These are phyloP conservation scores for Vaccinium macrocarpon DNA, from an alignment of 148 eudicot species.

Conservation along the genomic window DNA sequence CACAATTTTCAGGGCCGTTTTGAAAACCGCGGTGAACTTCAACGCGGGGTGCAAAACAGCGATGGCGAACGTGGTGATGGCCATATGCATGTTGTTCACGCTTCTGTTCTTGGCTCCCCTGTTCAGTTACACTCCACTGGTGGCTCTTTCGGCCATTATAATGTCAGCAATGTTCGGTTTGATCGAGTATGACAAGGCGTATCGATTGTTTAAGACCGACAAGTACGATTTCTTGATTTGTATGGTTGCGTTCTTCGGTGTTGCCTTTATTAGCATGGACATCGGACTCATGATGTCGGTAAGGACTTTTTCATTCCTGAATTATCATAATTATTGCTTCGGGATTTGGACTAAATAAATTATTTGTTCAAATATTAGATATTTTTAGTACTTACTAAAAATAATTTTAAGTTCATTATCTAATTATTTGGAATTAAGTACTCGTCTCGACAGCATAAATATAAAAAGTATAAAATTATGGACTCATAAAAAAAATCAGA, in stretches of 20 bases:
- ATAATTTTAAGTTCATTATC: too few species aligned
- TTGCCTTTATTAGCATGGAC: conserved; percentile 84
- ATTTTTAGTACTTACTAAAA: too few species aligned
- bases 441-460: too few species aligned
- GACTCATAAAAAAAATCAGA: too few species aligned
- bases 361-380: too few species aligned
- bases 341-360: too few species aligned
- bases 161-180: conserved; percentile 88
- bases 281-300: conserved; percentile 80
- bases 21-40: conserved; percentile 81
- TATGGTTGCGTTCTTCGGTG: conserved; percentile 80
- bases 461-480: too few species aligned
- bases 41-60: conserved; percentile 77
- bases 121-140: conserved; percentile 84
- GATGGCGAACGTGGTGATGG: conserved; percentile 79
- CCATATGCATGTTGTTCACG: conserved; percentile 62
- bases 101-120: conserved; percentile 75
- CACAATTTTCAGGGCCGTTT: conserved; percentile 62
- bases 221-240: conserved; percentile 82
- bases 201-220: conserved; percentile 68
- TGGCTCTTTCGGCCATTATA: conserved; percentile 84
- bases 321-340: too few species aligned
- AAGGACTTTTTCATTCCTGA: conserved; percentile 8
- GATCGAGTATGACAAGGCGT: conserved; percentile 58
- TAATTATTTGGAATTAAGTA: too few species aligned